These are phyloP conservation scores for Zizania latifolia DNA, from an alignment of 176 grass and related monocot species.

Conservation along the genomic window DNA sequence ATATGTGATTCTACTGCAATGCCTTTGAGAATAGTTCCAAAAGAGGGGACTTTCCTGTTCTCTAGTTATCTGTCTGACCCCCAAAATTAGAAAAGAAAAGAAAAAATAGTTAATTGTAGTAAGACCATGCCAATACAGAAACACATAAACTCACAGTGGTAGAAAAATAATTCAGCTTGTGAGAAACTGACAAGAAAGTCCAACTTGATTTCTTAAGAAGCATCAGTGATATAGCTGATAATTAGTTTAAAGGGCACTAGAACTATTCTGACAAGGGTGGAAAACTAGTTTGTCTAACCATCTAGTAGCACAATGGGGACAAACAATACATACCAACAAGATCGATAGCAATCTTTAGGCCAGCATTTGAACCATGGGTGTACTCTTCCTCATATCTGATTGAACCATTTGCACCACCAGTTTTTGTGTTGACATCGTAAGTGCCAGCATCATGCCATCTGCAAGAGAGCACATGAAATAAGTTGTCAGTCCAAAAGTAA, in stretches of 20 bases:
- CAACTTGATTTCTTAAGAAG: not conserved
- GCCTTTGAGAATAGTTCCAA: not conserved
- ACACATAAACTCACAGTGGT: not conserved
- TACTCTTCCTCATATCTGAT: constrained; percentile 86
- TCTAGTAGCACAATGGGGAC: not conserved
- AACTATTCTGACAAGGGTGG: not conserved
- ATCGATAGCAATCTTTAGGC: constrained; percentile 95
- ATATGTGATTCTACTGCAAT: not conserved
- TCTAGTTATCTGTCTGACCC: not conserved
- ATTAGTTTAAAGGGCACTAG: not conserved
- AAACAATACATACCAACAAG: constrained; percentile 60
- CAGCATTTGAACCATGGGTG: constrained; percentile 88
- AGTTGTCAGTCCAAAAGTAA: not conserved
- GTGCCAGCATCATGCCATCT: constrained; percentile 99
- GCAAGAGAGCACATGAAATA: constrained; percentile 15
- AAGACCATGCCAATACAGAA: not conserved
- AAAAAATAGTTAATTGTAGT: not conserved
- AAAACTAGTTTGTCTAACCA: not conserved
- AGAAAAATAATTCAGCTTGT: not conserved
- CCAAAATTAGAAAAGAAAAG: not conserved
- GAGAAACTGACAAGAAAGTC: not conserved
- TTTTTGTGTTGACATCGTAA: constrained; percentile 74
- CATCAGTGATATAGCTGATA: not conserved
- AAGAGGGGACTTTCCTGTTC: not conserved
- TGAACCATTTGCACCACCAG: constrained; percentile 90